A percentile compares a stretch with the other conserved stretches of the same genome.
phyloP scores from a whole-genome alignment of 768 basidiomycete genomes.

The Lanmaoa rubissima region DNA sequence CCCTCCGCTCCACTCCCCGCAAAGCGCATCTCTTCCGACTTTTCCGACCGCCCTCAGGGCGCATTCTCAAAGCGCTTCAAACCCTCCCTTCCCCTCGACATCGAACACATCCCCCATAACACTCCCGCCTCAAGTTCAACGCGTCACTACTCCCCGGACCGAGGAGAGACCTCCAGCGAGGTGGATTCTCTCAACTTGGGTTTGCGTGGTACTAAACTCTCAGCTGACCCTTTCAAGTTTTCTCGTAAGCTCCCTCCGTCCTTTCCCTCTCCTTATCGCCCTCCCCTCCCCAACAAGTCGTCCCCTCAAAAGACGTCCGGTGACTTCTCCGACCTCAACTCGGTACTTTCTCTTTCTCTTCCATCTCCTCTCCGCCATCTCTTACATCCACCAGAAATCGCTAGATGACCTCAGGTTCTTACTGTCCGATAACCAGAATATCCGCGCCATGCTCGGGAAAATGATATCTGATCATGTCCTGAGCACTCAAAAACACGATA shows the following conservation, averaged over 20 bases:
- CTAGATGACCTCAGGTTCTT: conserved; percentile 28
- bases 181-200: conserved; percentile 25
- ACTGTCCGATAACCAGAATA: conserved; percentile 20
- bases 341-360: conserved; percentile 1
- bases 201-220: background rate
- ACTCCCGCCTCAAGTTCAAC: background rate
- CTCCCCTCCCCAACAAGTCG: background rate
- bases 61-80: conserved; percentile 34
- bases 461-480: conserved; percentile 28
- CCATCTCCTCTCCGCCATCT: background rate
- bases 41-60: conserved; percentile 4
- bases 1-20: conserved; percentile 16
- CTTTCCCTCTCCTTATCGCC: background rate
- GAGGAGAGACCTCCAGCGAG: conserved; percentile 16
- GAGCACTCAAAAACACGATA: conserved; percentile 31
- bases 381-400: conserved; percentile 22
- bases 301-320: conserved; percentile 7
- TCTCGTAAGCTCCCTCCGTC: conserved; percentile 1
- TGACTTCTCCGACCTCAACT: conserved; percentile 19
- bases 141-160: conserved; percentile 18
- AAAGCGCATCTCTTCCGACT: conserved; percentile 34
- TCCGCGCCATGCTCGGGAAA: conserved; percentile 20
- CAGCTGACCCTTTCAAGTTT: conserved; percentile 23
- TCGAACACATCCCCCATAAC: conserved; percentile 24
- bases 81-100: conserved; percentile 15